These are phyloP conservation scores for Lasiodiplodia citricola DNA, from an alignment of 2,329 filamentous ascomycete genomes.

Conservation along the genomic window DNA sequence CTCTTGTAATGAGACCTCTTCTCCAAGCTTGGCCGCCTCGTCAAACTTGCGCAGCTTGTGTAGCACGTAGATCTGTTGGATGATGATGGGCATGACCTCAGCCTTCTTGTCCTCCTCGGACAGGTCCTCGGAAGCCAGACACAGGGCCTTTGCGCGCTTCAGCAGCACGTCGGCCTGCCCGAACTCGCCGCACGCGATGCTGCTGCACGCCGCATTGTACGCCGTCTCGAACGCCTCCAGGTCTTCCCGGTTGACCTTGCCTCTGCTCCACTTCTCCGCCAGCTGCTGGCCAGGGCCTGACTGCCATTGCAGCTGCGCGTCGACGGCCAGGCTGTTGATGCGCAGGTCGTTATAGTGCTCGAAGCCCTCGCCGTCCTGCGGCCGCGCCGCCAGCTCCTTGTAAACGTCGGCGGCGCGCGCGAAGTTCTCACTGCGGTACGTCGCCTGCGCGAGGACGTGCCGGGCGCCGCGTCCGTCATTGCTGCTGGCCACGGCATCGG, in stretches of 20 bases:
- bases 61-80: conserved; percentile 77
- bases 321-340: conserved; percentile 75
- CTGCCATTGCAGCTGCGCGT: conserved; percentile 75
- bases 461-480: conserved; percentile 56
- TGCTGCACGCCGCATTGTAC: conserved; percentile 78
- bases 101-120: conserved; percentile 74
- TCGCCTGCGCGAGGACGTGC: conserved; percentile 67
- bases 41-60: conserved; percentile 68
- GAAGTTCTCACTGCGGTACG: conserved; percentile 73
- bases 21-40: conserved; percentile 68
- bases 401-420: conserved; percentile 69
- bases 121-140: conserved; percentile 74
- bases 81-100: conserved; percentile 75
- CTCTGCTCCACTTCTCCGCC: conserved; percentile 49
- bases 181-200: conserved; percentile 72
- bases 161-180: conserved; percentile 69
- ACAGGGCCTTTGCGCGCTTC: conserved; percentile 72
- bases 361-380: conserved; percentile 47
- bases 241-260: conserved; percentile 62
- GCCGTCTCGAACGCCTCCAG: conserved; percentile 80
- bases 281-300: conserved; percentile 55
- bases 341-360: conserved; percentile 75
- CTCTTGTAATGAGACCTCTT: conserved; percentile 66
- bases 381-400: conserved; percentile 57
- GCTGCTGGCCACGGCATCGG: conserved; percentile 38